phyloP scores from a whole-genome alignment of 192 early-diverging fungal species.

The Coemansia sp. region DNA sequence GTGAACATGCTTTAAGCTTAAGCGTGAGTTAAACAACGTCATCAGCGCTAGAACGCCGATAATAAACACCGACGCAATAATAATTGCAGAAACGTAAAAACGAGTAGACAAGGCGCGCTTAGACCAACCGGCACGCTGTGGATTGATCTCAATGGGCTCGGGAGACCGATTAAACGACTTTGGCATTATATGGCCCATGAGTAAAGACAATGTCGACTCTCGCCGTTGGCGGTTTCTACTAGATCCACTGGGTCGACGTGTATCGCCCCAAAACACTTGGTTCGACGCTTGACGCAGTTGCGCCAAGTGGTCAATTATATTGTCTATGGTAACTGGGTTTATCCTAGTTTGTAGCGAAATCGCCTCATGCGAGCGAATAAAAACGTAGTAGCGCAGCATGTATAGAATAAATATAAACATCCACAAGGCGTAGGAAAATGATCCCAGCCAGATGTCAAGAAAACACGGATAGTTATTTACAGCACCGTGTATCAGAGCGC shows the following conservation, averaged over 20 bases:
- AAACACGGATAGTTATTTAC: constrained; percentile 31
- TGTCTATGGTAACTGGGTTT: constrained; percentile 37
- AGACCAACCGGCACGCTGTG: constrained; percentile 2
- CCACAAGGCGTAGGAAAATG: constrained; percentile 21
- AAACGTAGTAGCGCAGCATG: constrained; percentile 30
- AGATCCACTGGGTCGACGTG: background rate
- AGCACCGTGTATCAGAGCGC: constrained; percentile 14
- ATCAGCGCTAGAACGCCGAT: constrained; percentile 19
- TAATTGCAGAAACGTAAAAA: constrained; percentile 5
- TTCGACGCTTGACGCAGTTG: constrained; percentile 3
- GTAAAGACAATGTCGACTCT: background rate
- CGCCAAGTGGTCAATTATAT: constrained; percentile 26
- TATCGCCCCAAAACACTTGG: background rate
- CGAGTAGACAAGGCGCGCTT: constrained; percentile 2
- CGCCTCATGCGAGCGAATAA: constrained; percentile 8
- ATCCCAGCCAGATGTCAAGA: constrained; percentile 30
- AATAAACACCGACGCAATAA: background rate
- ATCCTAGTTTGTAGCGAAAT: constrained; percentile 23
- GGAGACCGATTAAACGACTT: background rate
- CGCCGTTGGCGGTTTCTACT: background rate
- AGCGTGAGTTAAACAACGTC: constrained; percentile 17
- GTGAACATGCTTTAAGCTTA: constrained; percentile 14
- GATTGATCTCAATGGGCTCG: background rate
- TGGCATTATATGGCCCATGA: background rate
- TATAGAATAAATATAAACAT: constrained; percentile 15